Conservation (phyloP, 208 protist species). For the Zelonia costaricensis region DNA sequence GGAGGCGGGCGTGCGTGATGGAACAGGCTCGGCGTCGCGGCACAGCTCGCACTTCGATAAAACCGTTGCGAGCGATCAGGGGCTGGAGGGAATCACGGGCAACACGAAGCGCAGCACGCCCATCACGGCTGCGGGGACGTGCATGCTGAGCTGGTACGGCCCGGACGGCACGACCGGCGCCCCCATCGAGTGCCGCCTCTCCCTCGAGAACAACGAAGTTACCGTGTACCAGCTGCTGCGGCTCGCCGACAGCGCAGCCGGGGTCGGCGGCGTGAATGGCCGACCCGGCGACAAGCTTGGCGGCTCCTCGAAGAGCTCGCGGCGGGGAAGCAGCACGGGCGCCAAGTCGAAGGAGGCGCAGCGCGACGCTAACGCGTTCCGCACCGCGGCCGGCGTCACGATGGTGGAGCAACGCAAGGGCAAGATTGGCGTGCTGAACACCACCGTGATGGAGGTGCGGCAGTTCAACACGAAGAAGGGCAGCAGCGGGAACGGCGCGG, state of each 20-base stretch:
- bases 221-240: slow-evolving; percentile 46
- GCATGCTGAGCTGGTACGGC: slow-evolving; percentile 40
- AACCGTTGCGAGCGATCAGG: slow-evolving; percentile 17
- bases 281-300: neutral
- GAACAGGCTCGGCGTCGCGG: neutral
- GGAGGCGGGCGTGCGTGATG: neutral
- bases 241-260: neutral
- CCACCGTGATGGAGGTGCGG: slow-evolving; percentile 34
- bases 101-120: slow-evolving; percentile 23
- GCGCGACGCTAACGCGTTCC: slow-evolving; percentile 7
- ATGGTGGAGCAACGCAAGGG: slow-evolving; percentile 33
- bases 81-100: slow-evolving; percentile 41
- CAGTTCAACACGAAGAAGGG: slow-evolving; percentile 33
- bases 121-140: slow-evolving; percentile 31
- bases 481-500: neutral
- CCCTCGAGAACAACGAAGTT: slow-evolving; percentile 27
- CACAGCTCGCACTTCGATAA: slow-evolving; percentile 2
- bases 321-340: neutral
- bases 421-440: slow-evolving; percentile 18
- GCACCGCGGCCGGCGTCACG: slow-evolving; percentile 11
- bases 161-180: slow-evolving; percentile 22
- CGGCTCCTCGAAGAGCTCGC: neutral
- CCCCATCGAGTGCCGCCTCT: slow-evolving; percentile 37
- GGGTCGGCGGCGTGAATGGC: neutral
- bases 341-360: neutral